A percentile compares a stretch with the other conserved stretches of the same genome.
These are phyloP conservation scores for Nicotiana benthamiana DNA, from an alignment of 257 asterid species.

Conservation along the genomic window DNA sequence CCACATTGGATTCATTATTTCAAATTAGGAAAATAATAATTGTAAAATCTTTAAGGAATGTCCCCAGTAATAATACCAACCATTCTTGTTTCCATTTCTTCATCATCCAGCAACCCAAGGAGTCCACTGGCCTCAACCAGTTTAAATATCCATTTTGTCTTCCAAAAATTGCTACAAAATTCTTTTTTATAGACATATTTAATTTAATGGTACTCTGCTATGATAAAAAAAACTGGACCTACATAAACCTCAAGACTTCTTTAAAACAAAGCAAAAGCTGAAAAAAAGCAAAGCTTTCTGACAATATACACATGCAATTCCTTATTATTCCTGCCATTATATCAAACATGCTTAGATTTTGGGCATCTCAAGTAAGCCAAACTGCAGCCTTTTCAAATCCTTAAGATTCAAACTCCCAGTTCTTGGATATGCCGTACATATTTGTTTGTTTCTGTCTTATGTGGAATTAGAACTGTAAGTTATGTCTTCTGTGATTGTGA, in stretches of 20 bases:
- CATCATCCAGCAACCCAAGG: slow-evolving; percentile 2
- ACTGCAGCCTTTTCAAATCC: not conserved
- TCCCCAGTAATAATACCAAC: slow-evolving; percentile 3
- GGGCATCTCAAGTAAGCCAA: slow-evolving; percentile 8
- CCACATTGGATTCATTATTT: not conserved
- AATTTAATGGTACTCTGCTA: not conserved
- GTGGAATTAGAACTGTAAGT: not conserved
- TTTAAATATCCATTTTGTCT: not conserved
- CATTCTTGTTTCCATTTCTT: not conserved
- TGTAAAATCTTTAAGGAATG: not conserved
- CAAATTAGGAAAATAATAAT: too few species aligned
- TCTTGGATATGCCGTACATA: not conserved
- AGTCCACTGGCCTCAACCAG: not conserved
- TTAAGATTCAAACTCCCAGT: slow-evolving; percentile 1
- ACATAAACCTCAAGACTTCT: slow-evolving; percentile 6
- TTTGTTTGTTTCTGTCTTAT: not conserved
- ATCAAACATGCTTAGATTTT: not conserved
- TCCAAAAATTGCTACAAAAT: not conserved
- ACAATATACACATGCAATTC: slow-evolving; percentile 1
- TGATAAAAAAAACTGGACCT: not conserved
- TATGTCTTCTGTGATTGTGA: slow-evolving; percentile 20
- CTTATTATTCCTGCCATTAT: not conserved
- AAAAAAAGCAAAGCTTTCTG: slow-evolving; percentile 5
- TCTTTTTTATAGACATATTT: not conserved
- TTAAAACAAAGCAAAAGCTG: slow-evolving; percentile 8